Base-by-base conservation (phyloP, 139 green algal species). In the Tetratostichococcus sp. region DNA sequence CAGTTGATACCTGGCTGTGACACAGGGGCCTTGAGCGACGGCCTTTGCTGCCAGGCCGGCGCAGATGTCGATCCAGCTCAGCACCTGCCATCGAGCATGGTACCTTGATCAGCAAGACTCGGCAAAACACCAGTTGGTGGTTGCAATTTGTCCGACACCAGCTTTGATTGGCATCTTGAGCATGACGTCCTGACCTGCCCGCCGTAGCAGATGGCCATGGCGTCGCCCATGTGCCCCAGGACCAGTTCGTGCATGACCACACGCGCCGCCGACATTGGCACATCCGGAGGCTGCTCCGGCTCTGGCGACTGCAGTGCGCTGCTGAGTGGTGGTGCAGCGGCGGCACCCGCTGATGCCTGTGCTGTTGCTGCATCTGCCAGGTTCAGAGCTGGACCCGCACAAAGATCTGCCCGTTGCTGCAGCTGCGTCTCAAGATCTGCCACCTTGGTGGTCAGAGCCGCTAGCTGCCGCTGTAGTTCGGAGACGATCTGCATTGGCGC, bases 1-100 rank as follows among this genome's bases (percentile, higher is more conserved):
- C n/a, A n/a, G n/a, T n/a, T 50, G 8, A 28, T 17, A 62, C 50
- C 50, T 85, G 59, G 90, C 89, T 0, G 91, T 96, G 28, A 96
- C 90, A 66, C 84, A 90, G 25, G 90, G 87, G 1, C 86, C 84
- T 0, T 84, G 80, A 0, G 90, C 89, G 33, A 94, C 86, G 1
- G 84, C 90, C 73, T 96, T 96, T 72, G 91, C 91, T 0, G 84
- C 84, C 74, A 96, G 79, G 0, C 91, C 91, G 0, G 91, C 91
- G 70, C 85, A 92, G 6, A 96, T 43, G 67, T 96, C 91, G 32
- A 96, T 94, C 91, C 91, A 96, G 76, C 75, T 86, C 62, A 96
- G 78, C 35, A 96, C 91, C 84, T 91, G 82, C 34, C 74, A 11
- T 6, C 8, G 8, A 50, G 39, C 39, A 57, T 59, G 39, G 19